These are phyloP conservation scores for Exophiala sideris DNA, from an alignment of 2,329 filamentous ascomycete species.

Conservation along the genomic window DNA sequence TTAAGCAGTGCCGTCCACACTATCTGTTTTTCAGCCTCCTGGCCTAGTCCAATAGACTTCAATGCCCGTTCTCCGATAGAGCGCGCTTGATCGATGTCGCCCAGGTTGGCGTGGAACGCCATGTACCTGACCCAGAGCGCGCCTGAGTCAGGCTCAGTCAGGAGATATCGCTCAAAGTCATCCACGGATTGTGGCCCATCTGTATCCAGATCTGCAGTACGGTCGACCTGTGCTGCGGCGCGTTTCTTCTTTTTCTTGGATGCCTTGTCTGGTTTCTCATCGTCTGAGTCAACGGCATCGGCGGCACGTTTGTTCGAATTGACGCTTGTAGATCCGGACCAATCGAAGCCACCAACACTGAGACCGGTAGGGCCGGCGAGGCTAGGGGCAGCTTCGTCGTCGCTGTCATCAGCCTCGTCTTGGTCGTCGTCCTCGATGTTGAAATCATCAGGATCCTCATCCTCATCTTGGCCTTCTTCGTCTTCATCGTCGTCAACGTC, in stretches of 20 bases:
- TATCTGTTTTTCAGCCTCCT: constrained; percentile 90
- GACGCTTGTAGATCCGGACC: constrained; percentile 57
- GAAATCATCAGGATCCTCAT: constrained; percentile 33
- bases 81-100: constrained; percentile 82
- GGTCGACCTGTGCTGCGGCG: constrained; percentile 76
- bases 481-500: constrained; percentile 48
- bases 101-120: constrained; percentile 94
- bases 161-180: constrained; percentile 89
- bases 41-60: constrained; percentile 83
- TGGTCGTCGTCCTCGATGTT: constrained; percentile 39
- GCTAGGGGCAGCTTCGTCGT: constrained; percentile 23
- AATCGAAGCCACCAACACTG: constrained; percentile 77
- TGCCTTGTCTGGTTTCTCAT: constrained; percentile 48
- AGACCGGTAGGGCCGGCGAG: constrained; percentile 50
- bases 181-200: constrained; percentile 84
- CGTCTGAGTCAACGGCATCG: constrained; percentile 53
- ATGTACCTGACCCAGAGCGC: constrained; percentile 95
- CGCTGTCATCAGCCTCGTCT: constrained; percentile 33
- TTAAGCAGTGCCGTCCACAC: constrained; percentile 95
- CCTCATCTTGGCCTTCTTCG: constrained; percentile 34
- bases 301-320: constrained; percentile 44
- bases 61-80: constrained; percentile 88
- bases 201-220: constrained; percentile 84
- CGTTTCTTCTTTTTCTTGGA: constrained; percentile 72
- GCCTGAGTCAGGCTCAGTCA: constrained; percentile 91